These are phyloP conservation scores for Penicillium occitanis DNA, from an alignment of 2,329 filamentous ascomycete species.

Conservation along the genomic window DNA sequence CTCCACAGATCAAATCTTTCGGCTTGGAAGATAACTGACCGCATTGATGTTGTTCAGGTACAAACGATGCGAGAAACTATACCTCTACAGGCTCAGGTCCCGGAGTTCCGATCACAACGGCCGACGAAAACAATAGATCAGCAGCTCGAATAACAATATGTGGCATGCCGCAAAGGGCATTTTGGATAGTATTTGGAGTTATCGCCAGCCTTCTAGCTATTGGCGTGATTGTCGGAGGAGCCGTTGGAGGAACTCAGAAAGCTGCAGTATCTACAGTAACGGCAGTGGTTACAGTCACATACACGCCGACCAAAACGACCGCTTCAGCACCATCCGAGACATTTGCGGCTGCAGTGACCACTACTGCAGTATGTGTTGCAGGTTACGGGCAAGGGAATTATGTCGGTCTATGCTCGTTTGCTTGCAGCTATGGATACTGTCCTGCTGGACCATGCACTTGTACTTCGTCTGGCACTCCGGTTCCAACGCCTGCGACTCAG, in stretches of 20 bases:
- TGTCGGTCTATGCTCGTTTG: slow-evolving; percentile 32
- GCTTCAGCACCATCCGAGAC: neutral
- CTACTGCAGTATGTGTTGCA: slow-evolving; percentile 25
- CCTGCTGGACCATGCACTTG: slow-evolving; percentile 34
- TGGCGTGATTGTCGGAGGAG: slow-evolving; percentile 16
- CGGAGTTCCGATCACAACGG: neutral
- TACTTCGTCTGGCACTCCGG: slow-evolving; percentile 27
- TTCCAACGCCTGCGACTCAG: slow-evolving; percentile 28
- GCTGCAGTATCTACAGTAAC: neutral
- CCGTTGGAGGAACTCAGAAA: slow-evolving; percentile 9
- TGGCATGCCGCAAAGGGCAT: slow-evolving; percentile 10
- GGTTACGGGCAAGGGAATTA: slow-evolving; percentile 33
- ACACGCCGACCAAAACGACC: neutral
- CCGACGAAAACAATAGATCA: neutral
- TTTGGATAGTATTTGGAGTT: slow-evolving; percentile 14
- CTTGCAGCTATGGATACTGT: slow-evolving; percentile 34
- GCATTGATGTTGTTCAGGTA: neutral
- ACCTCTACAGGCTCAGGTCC: neutral
- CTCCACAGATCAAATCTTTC: neutral
- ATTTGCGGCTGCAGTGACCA: slow-evolving; percentile 1
- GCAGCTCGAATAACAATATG: slow-evolving; percentile 5
- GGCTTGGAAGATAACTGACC: neutral
- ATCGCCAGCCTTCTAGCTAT: slow-evolving; percentile 6
- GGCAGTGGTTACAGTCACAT: slow-evolving; percentile 7
- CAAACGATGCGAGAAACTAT: neutral